phyloP scores from a whole-genome alignment of 106 monocot species.

The Ottelia alismoides region DNA sequence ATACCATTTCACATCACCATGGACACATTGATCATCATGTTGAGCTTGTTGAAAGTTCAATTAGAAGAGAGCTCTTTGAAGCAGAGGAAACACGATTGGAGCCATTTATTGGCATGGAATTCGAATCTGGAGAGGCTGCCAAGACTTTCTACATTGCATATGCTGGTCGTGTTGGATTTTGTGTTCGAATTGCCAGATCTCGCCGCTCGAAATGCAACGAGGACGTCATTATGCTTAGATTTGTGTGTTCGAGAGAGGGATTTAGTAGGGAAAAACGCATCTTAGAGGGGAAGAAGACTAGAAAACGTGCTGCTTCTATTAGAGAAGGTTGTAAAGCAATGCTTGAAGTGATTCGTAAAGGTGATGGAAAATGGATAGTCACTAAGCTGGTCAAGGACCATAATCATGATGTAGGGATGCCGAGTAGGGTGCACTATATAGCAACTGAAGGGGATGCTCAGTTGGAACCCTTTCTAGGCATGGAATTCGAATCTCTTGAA shows the following conservation, averaged over 20 bases:
- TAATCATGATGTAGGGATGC: slow-evolving; percentile 9
- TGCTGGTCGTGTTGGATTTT: slow-evolving; percentile 9
- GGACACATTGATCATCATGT: not conserved
- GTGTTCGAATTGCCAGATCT: no score
- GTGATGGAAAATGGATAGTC: slow-evolving; percentile 7
- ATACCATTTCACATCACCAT: not conserved
- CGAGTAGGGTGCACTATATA: slow-evolving; percentile 10
- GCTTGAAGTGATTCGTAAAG: slow-evolving; percentile 11
- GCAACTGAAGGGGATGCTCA: slow-evolving; percentile 6
- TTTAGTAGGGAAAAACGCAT: slow-evolving; percentile 11
- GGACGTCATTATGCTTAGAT: slow-evolving; percentile 8
- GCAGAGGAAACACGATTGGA: slow-evolving; percentile 1
- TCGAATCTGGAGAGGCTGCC: no score
- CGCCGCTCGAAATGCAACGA: slow-evolving; percentile 13
- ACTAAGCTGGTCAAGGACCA: slow-evolving; percentile 10
- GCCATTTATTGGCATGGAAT: slow-evolving; percentile 4
- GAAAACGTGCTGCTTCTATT: slow-evolving; percentile 10
- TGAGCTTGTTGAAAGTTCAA: not conserved
- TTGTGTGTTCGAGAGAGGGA: slow-evolving; percentile 11
- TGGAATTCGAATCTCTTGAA: no score
- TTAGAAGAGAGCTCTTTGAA: slow-evolving; percentile 5
- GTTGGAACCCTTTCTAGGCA: no score
- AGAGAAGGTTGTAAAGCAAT: slow-evolving; percentile 8
- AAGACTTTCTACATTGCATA: slow-evolving; percentile 14
- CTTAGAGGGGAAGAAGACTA: slow-evolving; percentile 9